Evolutionary conservation across 2,329 filamentous ascomycete genomes (phyloP).

Genomic region (Metarhizium album): DNA sequence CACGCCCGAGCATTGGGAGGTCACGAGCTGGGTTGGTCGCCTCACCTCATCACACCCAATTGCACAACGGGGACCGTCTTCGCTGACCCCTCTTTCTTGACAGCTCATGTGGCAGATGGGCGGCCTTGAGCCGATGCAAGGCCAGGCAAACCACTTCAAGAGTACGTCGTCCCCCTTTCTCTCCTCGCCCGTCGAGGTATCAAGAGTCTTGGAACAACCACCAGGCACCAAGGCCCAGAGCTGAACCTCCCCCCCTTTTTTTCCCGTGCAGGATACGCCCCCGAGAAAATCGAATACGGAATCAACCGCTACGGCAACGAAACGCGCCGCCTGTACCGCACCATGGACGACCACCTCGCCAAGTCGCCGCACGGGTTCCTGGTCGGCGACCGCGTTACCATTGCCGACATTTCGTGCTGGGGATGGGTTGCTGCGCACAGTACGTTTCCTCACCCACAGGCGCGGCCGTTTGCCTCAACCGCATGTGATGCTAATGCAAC

Average conservation of each 20-base stretch:
- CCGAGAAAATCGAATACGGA: slow-evolving; percentile 72
- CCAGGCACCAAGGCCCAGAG: no score
- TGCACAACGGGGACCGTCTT: slow-evolving; percentile 17
- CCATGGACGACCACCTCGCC: slow-evolving; percentile 61
- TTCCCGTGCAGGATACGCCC: slow-evolving; percentile 64
- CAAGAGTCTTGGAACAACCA: no score
- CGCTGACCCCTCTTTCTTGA: neutral
- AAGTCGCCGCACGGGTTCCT: slow-evolving; percentile 45
- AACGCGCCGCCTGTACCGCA: slow-evolving; percentile 68
- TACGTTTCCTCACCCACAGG: slow-evolving; percentile 17
- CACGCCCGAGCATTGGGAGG: slow-evolving; percentile 65
- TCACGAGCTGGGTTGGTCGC: slow-evolving; percentile 58
- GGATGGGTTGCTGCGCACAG: slow-evolving; percentile 57
- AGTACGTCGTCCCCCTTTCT: slow-evolving; percentile 29
- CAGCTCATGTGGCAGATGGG: slow-evolving; percentile 65
- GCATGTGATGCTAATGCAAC: no score
- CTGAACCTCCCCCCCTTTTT: no score
- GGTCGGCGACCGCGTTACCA: slow-evolving; percentile 58
- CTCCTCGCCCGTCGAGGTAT: neutral
- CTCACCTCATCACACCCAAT: neutral
- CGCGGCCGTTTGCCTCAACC: no score
- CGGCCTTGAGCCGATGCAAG: slow-evolving; percentile 71
- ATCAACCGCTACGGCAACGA: slow-evolving; percentile 76
- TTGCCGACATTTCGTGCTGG: slow-evolving; percentile 72
- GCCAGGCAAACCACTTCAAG: slow-evolving; percentile 72